phyloP scores from a whole-genome alignment of 2,329 filamentous ascomycete species.

The Aspergillus viridinutans region DNA sequence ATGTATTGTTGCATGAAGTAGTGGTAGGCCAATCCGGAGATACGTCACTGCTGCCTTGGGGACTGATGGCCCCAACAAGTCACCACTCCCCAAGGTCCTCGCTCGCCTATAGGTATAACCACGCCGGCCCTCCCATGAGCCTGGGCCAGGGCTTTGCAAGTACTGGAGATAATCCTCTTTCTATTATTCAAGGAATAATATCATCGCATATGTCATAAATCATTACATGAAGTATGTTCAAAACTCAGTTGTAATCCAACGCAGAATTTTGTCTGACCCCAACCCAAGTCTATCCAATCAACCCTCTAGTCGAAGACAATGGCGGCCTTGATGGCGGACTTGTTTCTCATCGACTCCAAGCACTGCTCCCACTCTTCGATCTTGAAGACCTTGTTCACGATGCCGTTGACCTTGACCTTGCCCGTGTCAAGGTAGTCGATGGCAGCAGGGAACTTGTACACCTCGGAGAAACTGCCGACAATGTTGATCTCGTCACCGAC shows the following conservation, averaged over 20 bases:
- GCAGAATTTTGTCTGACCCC: background rate
- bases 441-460: slow-evolving; percentile 64
- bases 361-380: slow-evolving; percentile 70
- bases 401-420: slow-evolving; percentile 53
- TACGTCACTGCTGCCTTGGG: slow-evolving; percentile 4
- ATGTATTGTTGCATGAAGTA: too few species aligned
- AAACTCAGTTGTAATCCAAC: background rate
- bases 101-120: background rate
- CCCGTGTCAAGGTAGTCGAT: slow-evolving; percentile 49
- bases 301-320: slow-evolving; percentile 61
- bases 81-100: slow-evolving; percentile 14
- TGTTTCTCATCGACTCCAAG: slow-evolving; percentile 66
- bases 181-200: background rate
- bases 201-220: background rate
- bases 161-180: background rate
- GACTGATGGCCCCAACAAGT: background rate
- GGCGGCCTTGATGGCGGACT: slow-evolving; percentile 69
- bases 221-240: background rate
- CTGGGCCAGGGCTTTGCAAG: background rate
- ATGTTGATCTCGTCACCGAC: slow-evolving; percentile 65
- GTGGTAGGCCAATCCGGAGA: background rate
- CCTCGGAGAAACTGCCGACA: slow-evolving; percentile 68
- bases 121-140: background rate
- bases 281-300: background rate
- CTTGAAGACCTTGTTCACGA: slow-evolving; percentile 69